phyloP scores from a whole-genome alignment of 148 eudicot genomes.

The Agrostemma githago region DNA sequence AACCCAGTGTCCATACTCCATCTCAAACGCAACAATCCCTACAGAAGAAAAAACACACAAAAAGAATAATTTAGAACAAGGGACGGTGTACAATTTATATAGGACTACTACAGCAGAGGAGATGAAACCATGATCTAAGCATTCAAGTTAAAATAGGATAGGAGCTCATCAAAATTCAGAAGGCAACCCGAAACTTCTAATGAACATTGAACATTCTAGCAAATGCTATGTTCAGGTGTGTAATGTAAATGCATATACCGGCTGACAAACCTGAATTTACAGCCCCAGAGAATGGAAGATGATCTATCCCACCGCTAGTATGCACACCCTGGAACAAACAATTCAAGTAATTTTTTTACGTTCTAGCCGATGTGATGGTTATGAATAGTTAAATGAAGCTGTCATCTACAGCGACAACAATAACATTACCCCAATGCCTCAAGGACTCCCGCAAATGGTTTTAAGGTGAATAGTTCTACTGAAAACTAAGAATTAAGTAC shows the following conservation, averaged over 20 bases:
- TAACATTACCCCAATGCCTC: too few species aligned
- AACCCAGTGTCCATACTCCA: slow-evolving; percentile 77
- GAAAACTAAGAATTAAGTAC: too few species aligned
- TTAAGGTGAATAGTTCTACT: too few species aligned
- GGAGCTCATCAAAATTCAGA: background rate
- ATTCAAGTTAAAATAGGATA: background rate
- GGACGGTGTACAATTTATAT: background rate
- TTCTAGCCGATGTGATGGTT: background rate
- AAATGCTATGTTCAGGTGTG: background rate
- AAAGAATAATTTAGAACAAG: background rate
- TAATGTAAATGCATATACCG: slow-evolving; percentile 5
- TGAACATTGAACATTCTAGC: background rate
- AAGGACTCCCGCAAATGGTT: too few species aligned
- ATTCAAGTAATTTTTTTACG: slow-evolving; percentile 6
- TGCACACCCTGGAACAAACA: slow-evolving; percentile 52
- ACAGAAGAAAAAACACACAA: slow-evolving; percentile 6
- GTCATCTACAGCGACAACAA: background rate
- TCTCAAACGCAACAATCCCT: slow-evolving; percentile 74
- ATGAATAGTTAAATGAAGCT: background rate
- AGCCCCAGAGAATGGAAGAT: slow-evolving; percentile 44
- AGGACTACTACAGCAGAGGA: background rate
- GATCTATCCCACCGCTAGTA: slow-evolving; percentile 56
- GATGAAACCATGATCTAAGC: background rate
- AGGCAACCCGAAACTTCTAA: background rate
- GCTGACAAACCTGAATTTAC: slow-evolving; percentile 68